A percentile compares a stretch with the other conserved stretches of the same genome.
phyloP scores from a whole-genome alignment of 257 asterid genomes.

The Nicotiana attenuata region DNA sequence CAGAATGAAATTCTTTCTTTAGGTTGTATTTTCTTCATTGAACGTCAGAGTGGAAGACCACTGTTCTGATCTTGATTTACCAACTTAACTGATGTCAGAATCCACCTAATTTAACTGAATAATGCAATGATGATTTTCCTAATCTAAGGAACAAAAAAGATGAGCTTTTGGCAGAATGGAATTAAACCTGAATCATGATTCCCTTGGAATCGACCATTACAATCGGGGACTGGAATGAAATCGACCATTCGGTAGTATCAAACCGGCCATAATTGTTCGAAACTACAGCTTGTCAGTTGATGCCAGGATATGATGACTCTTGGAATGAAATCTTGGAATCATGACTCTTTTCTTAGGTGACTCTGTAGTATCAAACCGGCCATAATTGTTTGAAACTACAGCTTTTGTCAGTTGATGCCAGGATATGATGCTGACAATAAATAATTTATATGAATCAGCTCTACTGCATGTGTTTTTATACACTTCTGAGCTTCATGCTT shows the following conservation, averaged over 20 bases:
- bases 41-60: not conserved
- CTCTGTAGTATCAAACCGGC: not conserved
- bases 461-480: conserved; percentile 4
- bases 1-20: not conserved
- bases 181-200: not conserved
- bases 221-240: not conserved
- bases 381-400: not conserved
- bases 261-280: not conserved
- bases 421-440: not conserved
- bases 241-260: not conserved
- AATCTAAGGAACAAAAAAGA: not conserved
- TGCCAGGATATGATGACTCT: not conserved
- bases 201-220: not conserved
- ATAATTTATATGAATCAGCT: not conserved
- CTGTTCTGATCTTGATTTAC: not conserved
- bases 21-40: conserved; percentile 4
- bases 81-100: not conserved
- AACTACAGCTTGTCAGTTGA: not conserved
- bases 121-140: not conserved
- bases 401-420: not conserved
- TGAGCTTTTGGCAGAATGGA: not conserved
- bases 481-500: not conserved
- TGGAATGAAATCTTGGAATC: not conserved
- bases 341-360: not conserved
- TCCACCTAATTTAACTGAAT: not conserved